Evolutionary conservation across 2,329 filamentous ascomycete species (phyloP).

Genomic region (Claviceps sp.): DNA sequence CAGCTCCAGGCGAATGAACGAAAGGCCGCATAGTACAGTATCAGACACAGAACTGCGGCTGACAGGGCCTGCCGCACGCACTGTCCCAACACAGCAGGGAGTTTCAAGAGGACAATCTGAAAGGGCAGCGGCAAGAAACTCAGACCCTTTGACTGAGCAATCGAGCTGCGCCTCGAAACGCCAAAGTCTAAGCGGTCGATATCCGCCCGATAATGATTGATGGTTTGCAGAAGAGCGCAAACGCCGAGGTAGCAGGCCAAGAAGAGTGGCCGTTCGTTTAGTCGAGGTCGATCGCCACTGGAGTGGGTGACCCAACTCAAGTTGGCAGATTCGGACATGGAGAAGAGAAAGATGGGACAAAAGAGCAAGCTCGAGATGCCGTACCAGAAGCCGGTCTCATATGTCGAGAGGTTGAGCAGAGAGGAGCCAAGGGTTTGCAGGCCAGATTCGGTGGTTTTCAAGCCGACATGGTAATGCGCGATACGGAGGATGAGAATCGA

Average conservation of each 20-base stretch:
- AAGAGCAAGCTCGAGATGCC: slow-evolving; percentile 65
- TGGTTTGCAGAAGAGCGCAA: slow-evolving; percentile 56
- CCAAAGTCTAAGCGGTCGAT: slow-evolving; percentile 48
- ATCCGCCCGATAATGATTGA: slow-evolving; percentile 57
- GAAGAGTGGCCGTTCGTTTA: slow-evolving; percentile 82
- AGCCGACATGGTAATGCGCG: slow-evolving; percentile 63
- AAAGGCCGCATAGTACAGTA: slow-evolving; percentile 50
- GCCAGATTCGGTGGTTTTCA: slow-evolving; percentile 56
- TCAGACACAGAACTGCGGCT: slow-evolving; percentile 30
- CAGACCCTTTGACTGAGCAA: slow-evolving; percentile 11
- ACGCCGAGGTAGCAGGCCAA: slow-evolving; percentile 56
- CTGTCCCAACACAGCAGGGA: slow-evolving; percentile 26
- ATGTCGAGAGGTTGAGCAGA: slow-evolving; percentile 43
- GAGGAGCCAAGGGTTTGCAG: slow-evolving; percentile 49
- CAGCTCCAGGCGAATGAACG: slow-evolving; percentile 53
- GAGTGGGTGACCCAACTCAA: slow-evolving; percentile 62
- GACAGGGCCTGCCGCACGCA: slow-evolving; percentile 27
- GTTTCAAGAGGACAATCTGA: slow-evolving; percentile 22
- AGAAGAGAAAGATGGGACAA: slow-evolving; percentile 69
- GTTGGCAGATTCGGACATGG: slow-evolving; percentile 42
- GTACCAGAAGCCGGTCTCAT: slow-evolving; percentile 66
- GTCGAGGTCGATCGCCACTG: slow-evolving; percentile 54
- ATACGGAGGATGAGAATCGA: slow-evolving; percentile 76
- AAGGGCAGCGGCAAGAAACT: slow-evolving; percentile 17
- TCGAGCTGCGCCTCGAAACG: slow-evolving; percentile 12